These are phyloP conservation scores for Nemania sp. DNA, from an alignment of 2,329 filamentous ascomycete genomes.

Conservation along the genomic window DNA sequence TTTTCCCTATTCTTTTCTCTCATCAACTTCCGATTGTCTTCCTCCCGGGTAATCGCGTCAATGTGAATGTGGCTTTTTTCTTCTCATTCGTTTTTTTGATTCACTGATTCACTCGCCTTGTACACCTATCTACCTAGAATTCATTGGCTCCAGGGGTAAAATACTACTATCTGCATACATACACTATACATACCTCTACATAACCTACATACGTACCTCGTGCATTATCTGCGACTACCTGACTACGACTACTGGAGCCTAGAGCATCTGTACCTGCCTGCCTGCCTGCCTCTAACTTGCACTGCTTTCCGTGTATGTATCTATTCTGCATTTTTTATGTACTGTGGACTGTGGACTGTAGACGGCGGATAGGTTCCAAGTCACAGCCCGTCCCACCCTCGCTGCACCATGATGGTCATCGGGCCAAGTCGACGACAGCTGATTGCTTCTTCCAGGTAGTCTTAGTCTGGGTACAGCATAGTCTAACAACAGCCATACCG, in stretches of 20 bases:
- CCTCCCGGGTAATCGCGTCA: not conserved
- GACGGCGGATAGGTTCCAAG: slow-evolving; percentile 23
- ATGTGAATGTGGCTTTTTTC: slow-evolving; percentile 21
- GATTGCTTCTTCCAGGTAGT: slow-evolving; percentile 38
- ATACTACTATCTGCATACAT: slow-evolving; percentile 16
- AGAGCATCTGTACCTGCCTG: not conserved
- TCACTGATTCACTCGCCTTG: slow-evolving; percentile 18
- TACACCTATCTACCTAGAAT: slow-evolving; percentile 20
- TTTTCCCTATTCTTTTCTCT: slow-evolving; percentile 13
- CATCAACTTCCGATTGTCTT: slow-evolving; percentile 12
- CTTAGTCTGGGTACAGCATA: too few relatives aligned
- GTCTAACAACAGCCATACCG: slow-evolving; percentile 11
- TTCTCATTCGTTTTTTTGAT: slow-evolving; percentile 23
- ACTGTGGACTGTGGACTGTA: too few relatives aligned
- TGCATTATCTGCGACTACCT: slow-evolving; percentile 15
- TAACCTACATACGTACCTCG: slow-evolving; percentile 24
- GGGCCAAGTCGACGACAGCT: slow-evolving; percentile 39
- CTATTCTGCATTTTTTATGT: slow-evolving; percentile 2
- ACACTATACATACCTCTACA: slow-evolving; percentile 23
- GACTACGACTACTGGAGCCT: not conserved
- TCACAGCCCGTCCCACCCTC: slow-evolving; percentile 36
- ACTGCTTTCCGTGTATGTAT: not conserved
- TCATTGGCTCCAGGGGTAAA: slow-evolving; percentile 21
- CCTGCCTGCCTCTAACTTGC: too few relatives aligned
- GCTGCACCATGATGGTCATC: slow-evolving; percentile 41